Evolutionary conservation across 108 stramenopile genomes (phyloP).

Genomic region (Nitzschia palea): DNA sequence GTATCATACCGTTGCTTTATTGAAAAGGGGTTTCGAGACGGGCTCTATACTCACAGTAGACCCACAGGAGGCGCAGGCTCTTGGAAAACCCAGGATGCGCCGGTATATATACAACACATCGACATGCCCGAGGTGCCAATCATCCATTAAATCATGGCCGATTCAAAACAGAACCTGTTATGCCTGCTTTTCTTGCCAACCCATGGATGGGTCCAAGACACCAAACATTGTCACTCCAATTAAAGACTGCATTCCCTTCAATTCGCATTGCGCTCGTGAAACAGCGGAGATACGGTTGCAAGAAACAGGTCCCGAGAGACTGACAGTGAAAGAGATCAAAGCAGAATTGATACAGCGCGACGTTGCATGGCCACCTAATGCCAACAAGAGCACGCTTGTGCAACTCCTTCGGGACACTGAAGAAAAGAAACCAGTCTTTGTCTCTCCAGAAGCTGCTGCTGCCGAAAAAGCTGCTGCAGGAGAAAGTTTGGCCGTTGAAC

Average conservation of each 20-base stretch:
- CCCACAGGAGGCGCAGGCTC: conserved; percentile 28
- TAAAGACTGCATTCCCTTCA: conserved; percentile 52
- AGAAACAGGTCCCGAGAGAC: conserved; percentile 40
- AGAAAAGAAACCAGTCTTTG: conserved; percentile 29
- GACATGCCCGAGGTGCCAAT: conserved; percentile 52
- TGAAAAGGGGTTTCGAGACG: conserved; percentile 57
- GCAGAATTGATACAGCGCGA: conserved; percentile 15
- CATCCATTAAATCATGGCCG: conserved; percentile 52
- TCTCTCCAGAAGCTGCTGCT: conserved; percentile 63
- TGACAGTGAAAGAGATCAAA: conserved; percentile 65
- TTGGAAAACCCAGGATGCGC: conserved; percentile 43
- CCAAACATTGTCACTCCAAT: conserved; percentile 1
- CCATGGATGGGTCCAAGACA: conserved; percentile 1
- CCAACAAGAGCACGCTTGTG: conserved; percentile 42
- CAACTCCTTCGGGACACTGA: conserved; percentile 10
- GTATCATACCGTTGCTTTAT: conserved; percentile 49
- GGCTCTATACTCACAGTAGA: conserved; percentile 75
- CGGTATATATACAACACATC: conserved; percentile 72
- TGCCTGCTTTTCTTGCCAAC: conserved; percentile 67
- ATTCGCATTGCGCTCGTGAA: conserved; percentile 64
- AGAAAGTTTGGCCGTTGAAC: conserved; percentile 69
- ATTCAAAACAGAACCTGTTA: conserved; percentile 65
- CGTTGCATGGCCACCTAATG: conserved; percentile 26
- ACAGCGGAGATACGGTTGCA: conserved; percentile 27
- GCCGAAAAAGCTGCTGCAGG: conserved; percentile 60